Percentiles rank a stretch among this genome's conserved stretches.
Evolutionary conservation across 148 eudicot genomes (phyloP).

Genomic region (Bassia scoparia): DNA sequence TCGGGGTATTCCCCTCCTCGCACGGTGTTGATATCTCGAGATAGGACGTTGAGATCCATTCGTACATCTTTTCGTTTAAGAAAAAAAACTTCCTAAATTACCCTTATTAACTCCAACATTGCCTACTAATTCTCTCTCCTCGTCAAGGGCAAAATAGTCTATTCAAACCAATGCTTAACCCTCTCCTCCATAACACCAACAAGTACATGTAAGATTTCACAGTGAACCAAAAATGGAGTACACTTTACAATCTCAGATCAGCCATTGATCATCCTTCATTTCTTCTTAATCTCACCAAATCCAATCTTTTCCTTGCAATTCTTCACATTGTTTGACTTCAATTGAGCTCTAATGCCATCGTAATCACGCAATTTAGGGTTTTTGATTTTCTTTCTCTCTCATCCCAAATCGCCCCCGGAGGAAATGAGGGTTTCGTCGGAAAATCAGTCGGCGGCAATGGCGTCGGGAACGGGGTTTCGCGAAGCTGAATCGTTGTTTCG

Average conservation of each 20-base stretch:
- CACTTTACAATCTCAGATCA: constrained; percentile 17
- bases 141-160: too few relatives aligned
- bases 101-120: too few relatives aligned
- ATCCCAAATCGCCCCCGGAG: background rate
- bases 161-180: too few relatives aligned
- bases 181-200: too few relatives aligned
- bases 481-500: constrained; percentile 52
- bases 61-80: too few relatives aligned
- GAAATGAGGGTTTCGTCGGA: constrained; percentile 27
- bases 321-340: background rate
- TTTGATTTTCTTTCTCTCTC: background rate
- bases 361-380: background rate
- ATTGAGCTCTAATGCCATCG: background rate
- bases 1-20: too few relatives aligned
- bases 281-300: background rate
- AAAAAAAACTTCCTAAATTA: too few relatives aligned
- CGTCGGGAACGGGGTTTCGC: constrained; percentile 30
- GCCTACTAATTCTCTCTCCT: too few relatives aligned
- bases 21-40: too few relatives aligned
- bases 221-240: background rate
- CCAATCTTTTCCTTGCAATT: constrained; percentile 1
- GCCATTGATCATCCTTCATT: background rate
- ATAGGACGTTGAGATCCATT: too few relatives aligned
- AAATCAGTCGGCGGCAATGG: constrained; percentile 29
- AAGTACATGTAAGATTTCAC: too few relatives aligned